These are phyloP conservation scores for Achaetomiella virescens DNA, from an alignment of 495 filamentous ascomycete species.

Conservation along the genomic window DNA sequence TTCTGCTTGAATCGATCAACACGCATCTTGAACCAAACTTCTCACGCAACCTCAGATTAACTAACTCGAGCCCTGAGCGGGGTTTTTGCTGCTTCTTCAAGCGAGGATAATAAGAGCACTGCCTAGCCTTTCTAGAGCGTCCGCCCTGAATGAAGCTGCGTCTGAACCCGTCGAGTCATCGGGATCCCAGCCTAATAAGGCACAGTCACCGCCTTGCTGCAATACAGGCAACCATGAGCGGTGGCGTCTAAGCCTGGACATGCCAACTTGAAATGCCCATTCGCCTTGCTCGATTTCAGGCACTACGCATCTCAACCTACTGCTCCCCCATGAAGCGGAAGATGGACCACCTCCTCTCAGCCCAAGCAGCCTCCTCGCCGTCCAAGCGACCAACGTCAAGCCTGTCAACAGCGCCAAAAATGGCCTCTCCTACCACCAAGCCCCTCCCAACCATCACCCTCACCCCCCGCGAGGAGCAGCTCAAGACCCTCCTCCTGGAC, in stretches of 20 bases:
- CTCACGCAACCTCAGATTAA: no score
- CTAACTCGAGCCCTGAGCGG: no score
- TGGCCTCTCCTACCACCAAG: background rate
- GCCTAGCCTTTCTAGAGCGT: no score
- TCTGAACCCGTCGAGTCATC: background rate
- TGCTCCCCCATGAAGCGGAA: conserved; percentile 22
- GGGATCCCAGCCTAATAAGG: background rate
- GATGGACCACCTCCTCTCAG: conserved; percentile 6
- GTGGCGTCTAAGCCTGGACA: background rate
- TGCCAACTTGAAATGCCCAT: conserved; percentile 2
- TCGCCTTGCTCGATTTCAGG: background rate
- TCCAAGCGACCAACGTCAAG: background rate
- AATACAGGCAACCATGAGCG: background rate
- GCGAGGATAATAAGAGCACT: no score
- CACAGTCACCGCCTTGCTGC: background rate
- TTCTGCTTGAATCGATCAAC: no score
- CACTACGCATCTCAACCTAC: background rate
- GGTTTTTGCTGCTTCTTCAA: no score
- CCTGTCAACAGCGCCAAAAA: background rate
- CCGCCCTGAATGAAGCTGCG: no score
- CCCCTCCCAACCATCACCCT: conserved; percentile 35
- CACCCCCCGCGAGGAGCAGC: conserved; percentile 58
- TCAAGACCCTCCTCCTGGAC: conserved; percentile 67
- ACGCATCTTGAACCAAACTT: no score
- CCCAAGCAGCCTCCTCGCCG: background rate